Conservation (phyloP, 352 stramenopile genomes). For the Pythium utonaiense region DNA sequence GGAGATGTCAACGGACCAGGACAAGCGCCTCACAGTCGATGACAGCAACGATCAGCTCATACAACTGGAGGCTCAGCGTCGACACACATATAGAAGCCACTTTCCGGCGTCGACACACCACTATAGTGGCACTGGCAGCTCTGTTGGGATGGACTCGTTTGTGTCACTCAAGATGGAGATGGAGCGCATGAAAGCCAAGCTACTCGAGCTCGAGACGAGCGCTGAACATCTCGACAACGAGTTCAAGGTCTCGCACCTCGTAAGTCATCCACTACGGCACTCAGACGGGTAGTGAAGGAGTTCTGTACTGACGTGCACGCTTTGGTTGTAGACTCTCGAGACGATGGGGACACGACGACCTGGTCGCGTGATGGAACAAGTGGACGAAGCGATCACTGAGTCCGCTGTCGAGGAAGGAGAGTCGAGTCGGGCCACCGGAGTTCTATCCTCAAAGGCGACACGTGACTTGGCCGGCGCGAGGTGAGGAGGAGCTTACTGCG, state of each 20-base stretch:
- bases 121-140: neutral
- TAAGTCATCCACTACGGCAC: constrained; percentile 1
- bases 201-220: constrained; percentile 42
- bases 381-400: constrained; percentile 7
- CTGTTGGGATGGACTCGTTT: constrained; percentile 18
- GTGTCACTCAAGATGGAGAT: constrained; percentile 41
- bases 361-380: neutral
- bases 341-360: neutral
- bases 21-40: neutral
- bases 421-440: neutral
- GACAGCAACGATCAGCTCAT: neutral
- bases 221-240: constrained; percentile 56
- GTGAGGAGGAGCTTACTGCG: constrained; percentile 24
- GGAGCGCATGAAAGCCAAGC: constrained; percentile 44
- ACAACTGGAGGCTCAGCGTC: constrained; percentile 3
- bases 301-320: neutral
- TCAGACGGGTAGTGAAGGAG: neutral
- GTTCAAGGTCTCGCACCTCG: constrained; percentile 48
- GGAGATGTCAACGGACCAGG: neutral
- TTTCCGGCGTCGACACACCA: neutral
- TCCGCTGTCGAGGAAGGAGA: neutral
- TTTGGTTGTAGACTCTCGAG: constrained; percentile 20
- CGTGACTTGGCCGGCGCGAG: constrained; percentile 36
- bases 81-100: constrained; percentile 14
- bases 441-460: constrained; percentile 39